phyloP scores from a whole-genome alignment of 179 eudicot species.

The Actinidia arguta region DNA sequence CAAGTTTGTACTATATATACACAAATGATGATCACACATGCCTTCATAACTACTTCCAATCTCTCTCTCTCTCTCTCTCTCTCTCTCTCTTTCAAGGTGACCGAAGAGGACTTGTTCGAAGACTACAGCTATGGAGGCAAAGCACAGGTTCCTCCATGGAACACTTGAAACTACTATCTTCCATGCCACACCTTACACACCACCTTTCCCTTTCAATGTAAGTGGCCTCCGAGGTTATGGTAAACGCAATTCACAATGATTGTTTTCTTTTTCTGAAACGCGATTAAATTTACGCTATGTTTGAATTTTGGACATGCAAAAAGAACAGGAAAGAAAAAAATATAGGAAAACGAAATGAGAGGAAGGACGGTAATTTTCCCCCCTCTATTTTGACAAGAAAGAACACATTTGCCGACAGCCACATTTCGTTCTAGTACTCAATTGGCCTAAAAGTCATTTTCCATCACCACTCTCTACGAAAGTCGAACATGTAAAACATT shows the following conservation, averaged over 20 bases:
- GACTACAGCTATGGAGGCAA: slow-evolving; percentile 47
- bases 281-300: not conserved
- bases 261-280: not conserved
- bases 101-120: not conserved
- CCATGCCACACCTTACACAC: slow-evolving; percentile 63
- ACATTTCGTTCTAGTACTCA: too few relatives aligned
- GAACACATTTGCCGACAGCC: too few relatives aligned
- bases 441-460: too few relatives aligned
- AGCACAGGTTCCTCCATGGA: slow-evolving; percentile 76
- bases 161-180: slow-evolving; percentile 91
- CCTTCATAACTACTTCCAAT: not conserved
- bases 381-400: too few relatives aligned
- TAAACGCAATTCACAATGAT: not conserved
- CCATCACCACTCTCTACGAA: too few relatives aligned
- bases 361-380: not conserved
- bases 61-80: not conserved
- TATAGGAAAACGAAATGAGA: not conserved
- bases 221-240: slow-evolving; percentile 22
- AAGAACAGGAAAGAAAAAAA: not conserved
- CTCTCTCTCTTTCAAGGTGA: not conserved
- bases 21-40: slow-evolving; percentile 4
- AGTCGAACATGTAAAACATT: too few relatives aligned
- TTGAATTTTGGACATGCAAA: not conserved
- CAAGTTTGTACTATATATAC: slow-evolving; percentile 32
- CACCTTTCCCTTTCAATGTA: slow-evolving; percentile 68